phyloP scores from a whole-genome alignment of 331 rosid genomes.

The Ulmus americana region DNA sequence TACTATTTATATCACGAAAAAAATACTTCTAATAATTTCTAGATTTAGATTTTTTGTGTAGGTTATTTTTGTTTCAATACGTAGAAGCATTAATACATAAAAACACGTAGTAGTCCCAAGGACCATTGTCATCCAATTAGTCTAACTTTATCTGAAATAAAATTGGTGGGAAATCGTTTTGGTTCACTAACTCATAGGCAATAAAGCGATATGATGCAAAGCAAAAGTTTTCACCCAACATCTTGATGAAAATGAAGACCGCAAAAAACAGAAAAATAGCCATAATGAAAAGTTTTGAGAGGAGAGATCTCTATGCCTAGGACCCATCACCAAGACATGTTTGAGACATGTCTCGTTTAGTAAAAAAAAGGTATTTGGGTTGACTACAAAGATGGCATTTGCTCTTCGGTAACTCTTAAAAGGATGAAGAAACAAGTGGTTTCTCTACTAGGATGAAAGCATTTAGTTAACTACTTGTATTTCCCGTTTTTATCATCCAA shows the following conservation, averaged over 20 bases:
- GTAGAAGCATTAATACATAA: too few species aligned
- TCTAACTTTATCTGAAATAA: background rate
- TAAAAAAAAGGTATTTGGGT: background rate
- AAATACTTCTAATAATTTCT: too few species aligned
- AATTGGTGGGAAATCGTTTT: background rate
- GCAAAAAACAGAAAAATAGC: background rate
- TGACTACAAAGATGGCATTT: background rate
- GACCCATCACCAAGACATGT: conserved; percentile 8
- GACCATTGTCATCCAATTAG: background rate
- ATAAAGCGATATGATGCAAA: background rate
- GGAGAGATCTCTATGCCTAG: background rate
- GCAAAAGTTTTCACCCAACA: background rate
- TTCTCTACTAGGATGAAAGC: background rate
- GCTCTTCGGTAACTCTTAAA: background rate
- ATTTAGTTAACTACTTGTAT: background rate
- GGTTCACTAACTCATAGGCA: background rate
- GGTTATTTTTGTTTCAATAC: too few species aligned
- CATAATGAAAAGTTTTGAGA: background rate
- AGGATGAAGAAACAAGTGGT: background rate
- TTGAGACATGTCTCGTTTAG: conserved; percentile 8
- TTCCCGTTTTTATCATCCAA: background rate
- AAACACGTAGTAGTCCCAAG: background rate
- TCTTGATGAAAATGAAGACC: conserved; percentile 4
- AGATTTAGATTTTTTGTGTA: too few species aligned
- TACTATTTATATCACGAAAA: too few species aligned